Evolutionary conservation across 257 asterid species (phyloP).

Genomic region (Ajuga chamaepitys): DNA sequence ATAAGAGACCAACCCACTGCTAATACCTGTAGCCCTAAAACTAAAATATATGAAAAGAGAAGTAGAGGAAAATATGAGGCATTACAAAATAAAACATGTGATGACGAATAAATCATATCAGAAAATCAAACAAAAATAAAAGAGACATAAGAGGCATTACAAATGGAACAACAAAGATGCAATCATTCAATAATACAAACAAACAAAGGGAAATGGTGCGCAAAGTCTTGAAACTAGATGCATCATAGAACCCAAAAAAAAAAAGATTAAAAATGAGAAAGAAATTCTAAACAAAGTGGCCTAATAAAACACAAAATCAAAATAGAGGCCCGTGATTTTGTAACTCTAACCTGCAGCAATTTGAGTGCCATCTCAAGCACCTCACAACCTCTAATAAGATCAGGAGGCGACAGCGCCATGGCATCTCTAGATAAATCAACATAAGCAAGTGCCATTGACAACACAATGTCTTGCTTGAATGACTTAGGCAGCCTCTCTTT

Average conservation of each 20-base stretch:
- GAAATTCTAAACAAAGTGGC: neutral
- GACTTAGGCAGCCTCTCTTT: conserved; percentile 86
- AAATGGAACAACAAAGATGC: neutral
- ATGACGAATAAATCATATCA: neutral
- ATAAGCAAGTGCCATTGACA: conserved; percentile 90
- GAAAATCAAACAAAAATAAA: neutral
- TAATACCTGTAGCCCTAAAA: neutral
- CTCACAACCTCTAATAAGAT: conserved; percentile 78
- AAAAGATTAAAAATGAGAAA: neutral
- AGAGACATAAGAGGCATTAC: neutral
- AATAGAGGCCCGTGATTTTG: conserved; percentile 4
- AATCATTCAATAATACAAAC: neutral
- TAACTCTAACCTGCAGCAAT: conserved; percentile 64
- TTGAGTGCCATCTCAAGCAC: conserved; percentile 88
- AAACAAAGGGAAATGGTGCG: neutral
- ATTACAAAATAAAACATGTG: no score
- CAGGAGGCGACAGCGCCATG: conserved; percentile 82
- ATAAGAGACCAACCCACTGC: neutral
- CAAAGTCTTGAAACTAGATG: neutral
- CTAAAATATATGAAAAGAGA: neutral
- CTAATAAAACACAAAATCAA: neutral
- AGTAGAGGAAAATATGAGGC: no score
- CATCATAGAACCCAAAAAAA: neutral
- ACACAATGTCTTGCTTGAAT: conserved; percentile 87
- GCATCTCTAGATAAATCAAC: conserved; percentile 93